Evolutionary conservation across 73 alveolate species (phyloP), one percentile per base, ranked within the genome.

Genomic region (Vitrella brassicaformis): DNA sequence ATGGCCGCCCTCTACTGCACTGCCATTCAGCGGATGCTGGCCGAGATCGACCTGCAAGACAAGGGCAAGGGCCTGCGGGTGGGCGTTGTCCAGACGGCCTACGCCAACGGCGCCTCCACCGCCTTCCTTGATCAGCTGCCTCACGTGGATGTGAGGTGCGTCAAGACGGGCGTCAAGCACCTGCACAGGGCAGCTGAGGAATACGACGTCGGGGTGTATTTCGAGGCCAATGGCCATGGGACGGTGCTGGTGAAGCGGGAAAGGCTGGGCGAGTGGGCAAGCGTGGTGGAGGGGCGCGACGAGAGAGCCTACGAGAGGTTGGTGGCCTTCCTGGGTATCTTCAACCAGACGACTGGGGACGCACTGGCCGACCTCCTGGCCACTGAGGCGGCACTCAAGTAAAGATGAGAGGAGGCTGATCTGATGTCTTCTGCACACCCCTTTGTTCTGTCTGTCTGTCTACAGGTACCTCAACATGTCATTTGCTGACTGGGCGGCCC

Each of bases 201-300:
- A 66, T 88, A 47, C 74, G 94, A 88, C 76, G 81, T 91, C 47
- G 93, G 92, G 39, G 82, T 88, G 27, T 88, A 90, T 67, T 88
- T 81, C 72, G 97, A 91, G 76, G 90, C 92, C 67, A 91, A 91
- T 91, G 97, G 97, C 0, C 93, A 85, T 67, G 97, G 97, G 47
- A 81, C 97, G 19, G 81, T 88, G 22, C 81, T 75, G 70, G 67
- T 77, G 39, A 88, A 82, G 72, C 28, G 47, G 85, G 86, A 84
- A 68, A 87, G 67, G 74, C 71, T 70, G 45, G 56, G 14, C 22
- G 14, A 4, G 56, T 39, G 56, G 56, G n/a, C n/a, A n/a, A n/a
- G n/a, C n/a, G n/a, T n/a, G n/a, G n/a, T n/a, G n/a, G n/a, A n/a
- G n/a, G n/a, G n/a, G n/a, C n/a, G n/a, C n/a, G n/a, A n/a, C n/a